phyloP scores from a whole-genome alignment of 1,284 basidiomycete genomes.

The Thecaphora thlaspeos region DNA sequence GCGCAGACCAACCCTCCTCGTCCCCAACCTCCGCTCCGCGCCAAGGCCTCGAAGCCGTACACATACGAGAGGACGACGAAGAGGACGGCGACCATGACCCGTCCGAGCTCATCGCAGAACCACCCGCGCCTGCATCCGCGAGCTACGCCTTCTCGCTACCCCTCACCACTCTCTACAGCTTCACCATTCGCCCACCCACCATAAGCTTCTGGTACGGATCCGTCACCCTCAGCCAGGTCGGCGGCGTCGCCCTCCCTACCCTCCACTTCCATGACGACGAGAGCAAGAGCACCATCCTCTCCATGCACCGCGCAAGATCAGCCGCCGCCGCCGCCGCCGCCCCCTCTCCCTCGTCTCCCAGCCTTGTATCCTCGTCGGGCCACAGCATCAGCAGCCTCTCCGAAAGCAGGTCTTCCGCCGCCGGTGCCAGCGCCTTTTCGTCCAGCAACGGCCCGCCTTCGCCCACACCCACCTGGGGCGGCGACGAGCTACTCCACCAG shows the following conservation, averaged over 20 bases:
- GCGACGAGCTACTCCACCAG: slow-evolving; percentile 64
- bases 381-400: slow-evolving; percentile 1
- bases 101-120: slow-evolving; percentile 33
- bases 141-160: slow-evolving; percentile 94
- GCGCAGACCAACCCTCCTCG: too few relatives aligned
- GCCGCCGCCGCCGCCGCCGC: slow-evolving; percentile 11
- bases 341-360: slow-evolving; percentile 2
- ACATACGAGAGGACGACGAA: too few relatives aligned
- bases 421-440: slow-evolving; percentile 4
- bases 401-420: slow-evolving; percentile 2
- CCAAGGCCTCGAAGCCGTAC: slow-evolving; percentile 63
- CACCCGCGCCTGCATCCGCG: slow-evolving; percentile 33
- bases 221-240: slow-evolving; percentile 75
- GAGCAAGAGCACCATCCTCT: slow-evolving; percentile 36
- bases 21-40: slow-evolving; percentile 17
- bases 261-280: slow-evolving; percentile 94
- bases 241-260: slow-evolving; percentile 82
- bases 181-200: slow-evolving; percentile 70
- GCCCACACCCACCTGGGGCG: slow-evolving; percentile 59
- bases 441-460: slow-evolving; percentile 14
- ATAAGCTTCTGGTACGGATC: slow-evolving; percentile 70
- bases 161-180: slow-evolving; percentile 81
- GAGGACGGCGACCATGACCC: slow-evolving; percentile 12
- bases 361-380: background rate
- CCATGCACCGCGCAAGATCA: slow-evolving; percentile 24